A percentile compares a stretch with the other conserved stretches of the same genome.
Conservation (phyloP, 371 early-diverging fungal genomes). For the Umbelopsis sp. region DNA sequence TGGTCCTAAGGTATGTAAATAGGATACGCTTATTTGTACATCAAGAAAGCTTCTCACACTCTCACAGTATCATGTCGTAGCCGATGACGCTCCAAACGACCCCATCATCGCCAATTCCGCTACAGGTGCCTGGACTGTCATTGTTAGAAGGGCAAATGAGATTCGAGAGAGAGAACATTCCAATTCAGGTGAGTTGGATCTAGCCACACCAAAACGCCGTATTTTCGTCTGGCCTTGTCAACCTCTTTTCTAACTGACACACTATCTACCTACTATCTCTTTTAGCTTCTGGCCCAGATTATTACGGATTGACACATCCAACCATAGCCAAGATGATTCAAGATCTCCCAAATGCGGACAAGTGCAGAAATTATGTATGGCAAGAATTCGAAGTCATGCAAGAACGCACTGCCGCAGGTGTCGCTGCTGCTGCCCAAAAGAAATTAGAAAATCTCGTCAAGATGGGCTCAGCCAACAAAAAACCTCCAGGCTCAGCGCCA, state of each 20-base stretch:
- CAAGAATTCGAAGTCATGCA: conserved; percentile 66
- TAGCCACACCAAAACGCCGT: neutral
- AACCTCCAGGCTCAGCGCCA: conserved; percentile 23
- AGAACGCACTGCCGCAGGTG: conserved; percentile 47
- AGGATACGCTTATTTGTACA: neutral
- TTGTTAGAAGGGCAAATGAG: conserved; percentile 76
- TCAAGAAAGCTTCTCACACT: neutral
- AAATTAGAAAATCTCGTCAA: conserved; percentile 42
- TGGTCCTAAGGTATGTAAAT: conserved; percentile 55
- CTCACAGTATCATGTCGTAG: conserved; percentile 71
- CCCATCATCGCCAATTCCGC: conserved; percentile 77
- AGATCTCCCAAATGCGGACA: conserved; percentile 75
- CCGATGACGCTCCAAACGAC: conserved; percentile 69
- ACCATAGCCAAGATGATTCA: conserved; percentile 89
- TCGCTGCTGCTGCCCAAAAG: conserved; percentile 49
- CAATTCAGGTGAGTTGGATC: conserved; percentile 52
- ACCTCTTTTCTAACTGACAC: neutral
- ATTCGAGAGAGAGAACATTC: conserved; percentile 80
- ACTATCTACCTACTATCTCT: neutral
- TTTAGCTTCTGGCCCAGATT: conserved; percentile 86
- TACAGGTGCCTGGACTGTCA: conserved; percentile 88
- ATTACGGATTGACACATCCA: conserved; percentile 88
- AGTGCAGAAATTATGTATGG: conserved; percentile 74
- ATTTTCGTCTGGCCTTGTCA: neutral
- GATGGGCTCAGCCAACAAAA: conserved; percentile 46